Evolutionary conservation across 352 stramenopile species (phyloP).

Genomic region (Globisporangium canariense): DNA sequence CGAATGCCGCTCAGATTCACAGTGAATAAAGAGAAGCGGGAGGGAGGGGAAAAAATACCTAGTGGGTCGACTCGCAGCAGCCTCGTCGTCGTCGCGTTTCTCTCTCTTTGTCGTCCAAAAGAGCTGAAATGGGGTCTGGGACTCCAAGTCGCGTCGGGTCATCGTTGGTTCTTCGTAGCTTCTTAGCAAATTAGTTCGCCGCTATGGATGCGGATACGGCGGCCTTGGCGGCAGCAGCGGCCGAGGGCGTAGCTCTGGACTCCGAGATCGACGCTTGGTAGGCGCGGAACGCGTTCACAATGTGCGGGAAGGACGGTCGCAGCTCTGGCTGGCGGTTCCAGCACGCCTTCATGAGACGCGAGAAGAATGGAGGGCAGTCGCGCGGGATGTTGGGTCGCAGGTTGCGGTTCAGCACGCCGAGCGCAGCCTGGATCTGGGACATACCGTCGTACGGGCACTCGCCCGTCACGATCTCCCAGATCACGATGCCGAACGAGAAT

Average conservation of each 20-base stretch:
- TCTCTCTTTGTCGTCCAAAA: slow-evolving; percentile 14
- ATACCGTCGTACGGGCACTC: slow-evolving; percentile 87
- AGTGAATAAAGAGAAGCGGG: slow-evolving; percentile 8
- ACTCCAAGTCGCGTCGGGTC: neutral
- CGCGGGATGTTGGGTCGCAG: slow-evolving; percentile 59
- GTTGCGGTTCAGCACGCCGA: slow-evolving; percentile 70
- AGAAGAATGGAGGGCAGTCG: slow-evolving; percentile 66
- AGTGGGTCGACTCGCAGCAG: neutral
- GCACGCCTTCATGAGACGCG: slow-evolving; percentile 67
- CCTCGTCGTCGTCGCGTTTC: neutral
- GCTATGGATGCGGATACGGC: slow-evolving; percentile 41
- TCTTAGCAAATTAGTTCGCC: slow-evolving; percentile 21
- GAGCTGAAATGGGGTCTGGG: neutral
- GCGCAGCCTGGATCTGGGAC: slow-evolving; percentile 73
- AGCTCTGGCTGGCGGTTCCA: slow-evolving; percentile 71
- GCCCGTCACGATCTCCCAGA: slow-evolving; percentile 89
- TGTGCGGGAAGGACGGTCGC: slow-evolving; percentile 63
- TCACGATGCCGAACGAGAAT: slow-evolving; percentile 88
- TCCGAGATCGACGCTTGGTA: slow-evolving; percentile 51
- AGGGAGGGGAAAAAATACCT: slow-evolving; percentile 2
- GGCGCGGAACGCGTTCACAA: slow-evolving; percentile 62
- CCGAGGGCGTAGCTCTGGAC: slow-evolving; percentile 35
- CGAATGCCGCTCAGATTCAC: slow-evolving; percentile 9
- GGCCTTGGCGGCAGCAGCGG: slow-evolving; percentile 33
- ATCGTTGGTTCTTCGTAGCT: neutral